Conservation (phyloP, 2,329 filamentous ascomycete genomes). For the Falciphora oryzae region DNA sequence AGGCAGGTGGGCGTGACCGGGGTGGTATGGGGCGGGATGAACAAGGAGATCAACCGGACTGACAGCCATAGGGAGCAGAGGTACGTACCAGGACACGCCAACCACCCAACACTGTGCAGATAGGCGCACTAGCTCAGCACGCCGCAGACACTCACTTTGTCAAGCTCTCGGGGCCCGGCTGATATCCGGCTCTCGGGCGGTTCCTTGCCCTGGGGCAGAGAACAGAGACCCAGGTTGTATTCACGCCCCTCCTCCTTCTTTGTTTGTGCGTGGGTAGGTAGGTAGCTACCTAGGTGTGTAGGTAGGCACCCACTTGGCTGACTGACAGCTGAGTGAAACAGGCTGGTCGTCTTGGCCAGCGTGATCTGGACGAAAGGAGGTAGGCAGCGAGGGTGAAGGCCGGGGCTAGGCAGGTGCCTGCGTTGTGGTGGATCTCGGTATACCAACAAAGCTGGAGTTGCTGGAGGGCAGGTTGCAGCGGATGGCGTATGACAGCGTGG, state of each 20-base stretch:
- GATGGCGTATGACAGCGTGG: background rate
- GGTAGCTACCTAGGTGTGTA: background rate
- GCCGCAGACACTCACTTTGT: background rate
- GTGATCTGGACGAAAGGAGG: background rate
- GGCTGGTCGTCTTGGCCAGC: too few relatives aligned
- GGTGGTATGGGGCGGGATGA: background rate
- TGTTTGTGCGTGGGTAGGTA: too few relatives aligned
- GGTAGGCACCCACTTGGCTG: too few relatives aligned
- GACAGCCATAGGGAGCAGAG: background rate
- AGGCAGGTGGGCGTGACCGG: background rate
- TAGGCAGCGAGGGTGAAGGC: background rate
- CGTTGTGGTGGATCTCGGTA: background rate
- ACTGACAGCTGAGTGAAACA: too few relatives aligned
- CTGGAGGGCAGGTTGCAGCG: background rate
- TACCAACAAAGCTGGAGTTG: background rate
- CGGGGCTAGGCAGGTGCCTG: background rate
- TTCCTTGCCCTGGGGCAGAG: background rate
- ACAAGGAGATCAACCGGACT: background rate
- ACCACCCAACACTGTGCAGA: too few relatives aligned
- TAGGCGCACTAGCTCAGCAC: background rate
- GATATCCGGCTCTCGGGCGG: background rate
- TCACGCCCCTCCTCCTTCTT: background rate
- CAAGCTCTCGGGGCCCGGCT: too few relatives aligned
- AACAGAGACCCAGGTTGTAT: background rate
- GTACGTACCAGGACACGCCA: background rate